Evolutionary conservation across 1,139 yeast species (phyloP).

Genomic region (Hyphopichia buzzinii): DNA sequence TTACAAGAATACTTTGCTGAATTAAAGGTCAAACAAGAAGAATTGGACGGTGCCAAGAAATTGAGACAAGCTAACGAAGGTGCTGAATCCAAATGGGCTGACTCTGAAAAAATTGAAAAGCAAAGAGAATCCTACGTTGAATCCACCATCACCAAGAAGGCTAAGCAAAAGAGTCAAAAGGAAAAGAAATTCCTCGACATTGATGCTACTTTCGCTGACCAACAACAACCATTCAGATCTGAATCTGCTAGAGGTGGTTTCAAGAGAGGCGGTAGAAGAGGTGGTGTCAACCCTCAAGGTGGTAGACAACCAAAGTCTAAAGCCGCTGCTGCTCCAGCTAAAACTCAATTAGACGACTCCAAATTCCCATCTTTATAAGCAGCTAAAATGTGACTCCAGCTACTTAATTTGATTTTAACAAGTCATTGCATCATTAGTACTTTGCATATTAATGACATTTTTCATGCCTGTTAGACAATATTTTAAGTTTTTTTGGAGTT

Average conservation of each 20-base stretch:
- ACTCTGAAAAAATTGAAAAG: slow-evolving; percentile 61
- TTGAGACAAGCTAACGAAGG: slow-evolving; percentile 62
- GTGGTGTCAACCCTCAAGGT: slow-evolving; percentile 28
- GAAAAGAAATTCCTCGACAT: slow-evolving; percentile 68
- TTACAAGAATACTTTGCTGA: slow-evolving; percentile 74
- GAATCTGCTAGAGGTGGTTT: slow-evolving; percentile 19
- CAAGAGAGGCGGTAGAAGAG: slow-evolving; percentile 29
- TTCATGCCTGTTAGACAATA: neutral
- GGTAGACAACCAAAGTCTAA: slow-evolving; percentile 16
- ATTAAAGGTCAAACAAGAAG: slow-evolving; percentile 48
- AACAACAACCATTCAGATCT: slow-evolving; percentile 23
- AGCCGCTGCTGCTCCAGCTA: slow-evolving; percentile 3
- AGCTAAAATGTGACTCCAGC: no score
- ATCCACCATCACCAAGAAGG: slow-evolving; percentile 57
- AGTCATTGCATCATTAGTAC: neutral
- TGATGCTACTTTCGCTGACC: slow-evolving; percentile 62
- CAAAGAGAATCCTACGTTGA: slow-evolving; percentile 55
- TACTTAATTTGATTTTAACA: neutral
- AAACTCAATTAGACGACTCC: slow-evolving; percentile 1
- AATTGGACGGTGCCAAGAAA: slow-evolving; percentile 39
- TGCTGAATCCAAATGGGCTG: slow-evolving; percentile 57
- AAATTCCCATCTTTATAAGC: slow-evolving; percentile 7
- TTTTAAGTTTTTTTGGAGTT: no score
- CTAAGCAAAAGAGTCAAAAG: slow-evolving; percentile 62
- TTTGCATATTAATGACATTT: neutral